Base-by-base conservation (phyloP, 2,329 filamentous ascomycete species). In the Tolypocladium pustulatum region DNA sequence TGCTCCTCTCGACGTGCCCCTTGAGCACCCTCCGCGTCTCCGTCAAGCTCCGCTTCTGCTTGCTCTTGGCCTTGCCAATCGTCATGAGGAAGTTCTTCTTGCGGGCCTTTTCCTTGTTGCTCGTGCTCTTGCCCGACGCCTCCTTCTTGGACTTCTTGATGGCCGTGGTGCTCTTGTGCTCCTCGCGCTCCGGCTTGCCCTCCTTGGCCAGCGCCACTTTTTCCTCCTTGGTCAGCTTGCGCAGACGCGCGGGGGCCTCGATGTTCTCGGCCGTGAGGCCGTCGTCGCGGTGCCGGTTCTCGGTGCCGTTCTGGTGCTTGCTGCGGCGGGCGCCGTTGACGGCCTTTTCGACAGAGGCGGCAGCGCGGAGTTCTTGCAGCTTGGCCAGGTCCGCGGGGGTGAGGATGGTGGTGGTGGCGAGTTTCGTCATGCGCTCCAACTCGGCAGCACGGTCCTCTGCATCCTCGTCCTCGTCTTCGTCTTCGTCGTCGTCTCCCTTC, bases 81-180 rank as follows among this genome's bases (percentile, higher is more conserved):
- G 93, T 97, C 94, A 99, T 99, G 67, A 99, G 72, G 76, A 99
- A 96, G 74, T 99, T 99, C 89, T 99, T 99, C 82, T 90, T 91
- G 65, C 93, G 81, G 49, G 89, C 85, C 84, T 99, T 99, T 79
- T 99, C 94, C 77, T 89, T 90, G 76, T 99, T 99, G 64, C 93
- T 97, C 41, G 91, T 92, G 71, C 90, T 96, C 85, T 97, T 97
- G 68, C 94, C 94, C 75, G 91, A 84, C 2, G 85, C 81, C 67
- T 87, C 85, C 82, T 96, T 96, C 81, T 92, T 90, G 71, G 90
- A 85, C 80, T 91, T 90, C 67, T 89, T 82, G 70, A 90, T 86
- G 20, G 91, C 91, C 63, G 90, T 86, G 57, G 90, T 94, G 62
- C 85, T 89, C 78, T 93, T 91, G 77, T 96, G 91, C 71, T 94